Evolutionary conservation across 352 stramenopile genomes (phyloP).

Genomic region (Pilasporangium apinafurcum): DNA sequence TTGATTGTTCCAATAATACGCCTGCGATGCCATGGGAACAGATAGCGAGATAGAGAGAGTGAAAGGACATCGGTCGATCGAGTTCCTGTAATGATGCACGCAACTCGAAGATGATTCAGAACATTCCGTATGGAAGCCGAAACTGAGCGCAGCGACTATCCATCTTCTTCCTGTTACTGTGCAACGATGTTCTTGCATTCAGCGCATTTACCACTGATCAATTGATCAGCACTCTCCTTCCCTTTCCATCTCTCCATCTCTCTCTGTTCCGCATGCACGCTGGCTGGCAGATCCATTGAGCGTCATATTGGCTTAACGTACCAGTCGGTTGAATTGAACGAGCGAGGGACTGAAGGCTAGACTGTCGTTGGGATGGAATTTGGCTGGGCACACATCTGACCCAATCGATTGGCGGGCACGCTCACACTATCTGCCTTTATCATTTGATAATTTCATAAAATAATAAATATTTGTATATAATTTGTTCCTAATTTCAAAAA

Average conservation of each 20-base stretch:
- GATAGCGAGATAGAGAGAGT: not conserved
- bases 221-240: too few relatives aligned
- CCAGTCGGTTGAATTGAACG: conserved; percentile 85
- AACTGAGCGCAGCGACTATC: too few relatives aligned
- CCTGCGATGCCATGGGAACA: too few relatives aligned
- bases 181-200: too few relatives aligned
- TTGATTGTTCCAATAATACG: too few relatives aligned
- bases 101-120: too few relatives aligned
- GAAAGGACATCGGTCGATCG: too few relatives aligned
- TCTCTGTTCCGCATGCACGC: conserved; percentile 1
- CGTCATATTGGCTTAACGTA: conserved; percentile 33
- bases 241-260: conserved; percentile 2
- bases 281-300: not conserved
- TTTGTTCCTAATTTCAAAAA: too few relatives aligned
- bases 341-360: conserved; percentile 82
- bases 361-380: conserved; percentile 21
- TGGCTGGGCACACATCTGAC: conserved; percentile 20
- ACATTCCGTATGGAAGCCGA: too few relatives aligned
- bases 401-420: conserved; percentile 70
- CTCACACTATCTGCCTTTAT: not conserved
- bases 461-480: not conserved
- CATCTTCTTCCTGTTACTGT: too few relatives aligned
- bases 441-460: not conserved
- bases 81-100: too few relatives aligned
- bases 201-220: too few relatives aligned